Evolutionary conservation across 352 stramenopile genomes (phyloP), one percentile per base, ranked within the genome.

Genomic region (Pythium biforme): DNA sequence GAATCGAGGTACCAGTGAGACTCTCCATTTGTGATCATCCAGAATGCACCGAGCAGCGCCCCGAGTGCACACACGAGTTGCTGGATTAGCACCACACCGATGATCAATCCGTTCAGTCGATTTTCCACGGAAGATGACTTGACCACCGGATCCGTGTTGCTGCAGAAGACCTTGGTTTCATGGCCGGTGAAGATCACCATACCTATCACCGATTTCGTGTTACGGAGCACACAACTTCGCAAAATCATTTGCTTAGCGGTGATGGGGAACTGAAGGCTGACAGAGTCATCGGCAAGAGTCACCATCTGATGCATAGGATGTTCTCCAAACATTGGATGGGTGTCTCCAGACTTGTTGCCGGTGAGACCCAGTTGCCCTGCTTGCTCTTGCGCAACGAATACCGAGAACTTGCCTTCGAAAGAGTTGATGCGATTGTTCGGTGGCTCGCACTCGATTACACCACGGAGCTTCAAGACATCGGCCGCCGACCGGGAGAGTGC

Each of bases 171-270:
- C 53, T 94, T 94, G 4, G 83, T 89, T 59, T 94, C 85, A 46
- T 91, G 85, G 14, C 85, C 85, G 9, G 91, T 97, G 63, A 97
- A 97, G 43, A 98, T 72, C 34, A 96, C 88, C 54, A 96, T 68
- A 0, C 92, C 88, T 27, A 84, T 85, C 4, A 97, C 72, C 1
- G 74, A 89, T 23, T 74, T 74, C 11, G 91, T 97, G 62, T 97
- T 97, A 14, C 89, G 79, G 9, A 98, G 72, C 45, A 94, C 76
- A 52, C 88, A 96, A 27, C 88, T 96, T 10, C 92, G 86, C 14
- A 97, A 68, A 41, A 97, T 68, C 71, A 98, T 91, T 60, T 97
- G 94, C 62, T 92, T 94, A 12, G 84, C 77, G 0, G 83, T 92
- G 31, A 95, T 79, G 26, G 83, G 81, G 34, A 91, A 67, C 22